Base-by-base conservation (phyloP, 2,329 filamentous ascomycete genomes). In the Myriosclerotinia scirpicola region DNA sequence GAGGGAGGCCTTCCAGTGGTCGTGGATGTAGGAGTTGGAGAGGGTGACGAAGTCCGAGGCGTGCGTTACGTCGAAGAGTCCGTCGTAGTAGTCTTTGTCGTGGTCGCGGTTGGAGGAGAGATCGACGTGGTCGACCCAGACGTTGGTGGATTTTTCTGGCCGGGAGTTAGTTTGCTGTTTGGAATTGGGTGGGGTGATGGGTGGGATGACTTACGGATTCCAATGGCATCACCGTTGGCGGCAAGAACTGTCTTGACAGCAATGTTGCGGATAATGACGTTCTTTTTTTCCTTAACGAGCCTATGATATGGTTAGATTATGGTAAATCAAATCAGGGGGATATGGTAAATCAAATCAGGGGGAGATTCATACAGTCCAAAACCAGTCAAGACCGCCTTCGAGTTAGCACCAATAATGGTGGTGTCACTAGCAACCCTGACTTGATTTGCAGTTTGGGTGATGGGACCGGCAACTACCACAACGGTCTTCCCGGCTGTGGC, bases 211-310 rank as follows among this genome's bases (percentile, higher is more conserved):
- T 73, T 72, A 69, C 85, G 79, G 5, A 85, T 78, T 3, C 80
- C 80, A 63, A 87, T 79, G 22, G 52, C 82, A 74, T 87, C 85
- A 55, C 82, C 82, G 54, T 72, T 70, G 40, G 79, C 77, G 7
- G 78, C 75, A 9, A 79, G 77, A 2, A 85, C 81, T 66, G 83
- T 81, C 69, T 79, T 74, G 69, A 85, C 80, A 70, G 81, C 82
- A 46, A 87, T 73, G 77, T 87, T 87, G 53, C 82, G 83, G 62
- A 87, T 73, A 65, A 87, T 85, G 63, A 87, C 84, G 69, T 87
- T 87, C 66, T 73, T 79, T 30, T 76, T 36, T 12, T 76, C 53
- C n/a, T 50, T 58, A 17, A 64, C 38, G 62, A 64, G 53, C 9
- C 62, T 64, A 5, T 54, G 22, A 38, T 11, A 44, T 15, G 26